Conservation (phyloP, 108 stramenopile genomes). For the Cyclostephanos tholiformis region DNA sequence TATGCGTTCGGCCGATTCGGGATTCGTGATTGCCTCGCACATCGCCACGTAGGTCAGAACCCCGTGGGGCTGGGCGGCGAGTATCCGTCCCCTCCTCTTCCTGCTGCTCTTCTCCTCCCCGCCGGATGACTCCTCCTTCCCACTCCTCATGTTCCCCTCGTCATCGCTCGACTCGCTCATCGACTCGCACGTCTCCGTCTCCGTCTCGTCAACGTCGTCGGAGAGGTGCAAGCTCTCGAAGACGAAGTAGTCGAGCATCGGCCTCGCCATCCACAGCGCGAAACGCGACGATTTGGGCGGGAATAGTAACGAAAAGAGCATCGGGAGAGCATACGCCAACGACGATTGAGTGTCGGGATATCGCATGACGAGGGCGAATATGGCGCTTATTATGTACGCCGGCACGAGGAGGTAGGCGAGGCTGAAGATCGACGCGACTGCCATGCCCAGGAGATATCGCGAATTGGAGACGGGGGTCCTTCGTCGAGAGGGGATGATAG, state of each 20-base stretch:
- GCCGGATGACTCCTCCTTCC: too few relatives aligned
- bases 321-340: slow-evolving; percentile 31
- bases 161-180: too few relatives aligned
- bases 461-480: neutral
- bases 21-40: slow-evolving; percentile 35
- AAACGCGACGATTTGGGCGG: slow-evolving; percentile 29
- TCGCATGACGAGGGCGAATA: slow-evolving; percentile 22
- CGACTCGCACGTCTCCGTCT: too few relatives aligned
- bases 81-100: slow-evolving; percentile 10
- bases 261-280: slow-evolving; percentile 16
- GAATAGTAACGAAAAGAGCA: slow-evolving; percentile 37
- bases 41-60: slow-evolving; percentile 44
- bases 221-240: slow-evolving; percentile 57
- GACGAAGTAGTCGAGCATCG: slow-evolving; percentile 72
- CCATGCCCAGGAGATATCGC: slow-evolving; percentile 56
- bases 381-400: slow-evolving; percentile 48
- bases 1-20: slow-evolving; percentile 5
- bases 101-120: too few relatives aligned
- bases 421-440: slow-evolving; percentile 55
- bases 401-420: slow-evolving; percentile 64
- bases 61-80: slow-evolving; percentile 67
- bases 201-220: slow-evolving; percentile 36
- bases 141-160: too few relatives aligned
- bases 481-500: too few relatives aligned
- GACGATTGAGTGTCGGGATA: slow-evolving; percentile 29